These are phyloP conservation scores for Polychaeton citri DNA, from an alignment of 2,329 filamentous ascomycete species.

Conservation along the genomic window DNA sequence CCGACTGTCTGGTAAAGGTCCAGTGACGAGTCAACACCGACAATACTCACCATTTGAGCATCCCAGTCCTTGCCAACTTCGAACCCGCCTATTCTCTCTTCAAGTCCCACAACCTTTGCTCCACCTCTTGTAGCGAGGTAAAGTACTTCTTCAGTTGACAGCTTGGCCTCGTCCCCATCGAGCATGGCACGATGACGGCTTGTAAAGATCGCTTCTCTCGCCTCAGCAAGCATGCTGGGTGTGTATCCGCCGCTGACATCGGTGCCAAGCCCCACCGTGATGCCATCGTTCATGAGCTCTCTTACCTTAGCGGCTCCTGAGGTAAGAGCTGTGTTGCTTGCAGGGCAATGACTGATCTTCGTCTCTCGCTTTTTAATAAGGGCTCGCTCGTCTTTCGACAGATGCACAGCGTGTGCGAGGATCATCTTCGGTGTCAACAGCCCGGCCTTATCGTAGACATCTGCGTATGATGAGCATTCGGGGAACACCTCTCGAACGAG, in stretches of 20 bases:
- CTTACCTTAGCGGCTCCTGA: constrained; percentile 67
- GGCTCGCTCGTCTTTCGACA: constrained; percentile 51
- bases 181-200: constrained; percentile 56
- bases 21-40: constrained; percentile 21
- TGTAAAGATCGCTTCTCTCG: constrained; percentile 65
- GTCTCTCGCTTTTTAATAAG: constrained; percentile 48
- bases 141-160: constrained; percentile 75
- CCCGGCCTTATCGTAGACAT: constrained; percentile 62
- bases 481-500: constrained; percentile 63
- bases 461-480: constrained; percentile 48
- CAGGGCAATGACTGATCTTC: constrained; percentile 75
- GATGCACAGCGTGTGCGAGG: constrained; percentile 72
- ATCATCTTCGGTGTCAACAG: constrained; percentile 63
- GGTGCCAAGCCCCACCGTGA: constrained; percentile 76
- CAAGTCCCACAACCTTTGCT: constrained; percentile 65
- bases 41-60: constrained; percentile 66
- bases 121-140: constrained; percentile 83
- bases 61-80: constrained; percentile 83
- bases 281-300: constrained; percentile 56
- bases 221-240: constrained; percentile 68
- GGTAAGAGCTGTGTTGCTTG: constrained; percentile 70
- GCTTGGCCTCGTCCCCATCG: constrained; percentile 35
- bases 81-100: constrained; percentile 61
- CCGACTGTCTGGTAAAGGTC: constrained; percentile 31
- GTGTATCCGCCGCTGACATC: constrained; percentile 85